Conservation (phyloP, 805 yeast species). For the Zygosaccharomyces siamensis region DNA sequence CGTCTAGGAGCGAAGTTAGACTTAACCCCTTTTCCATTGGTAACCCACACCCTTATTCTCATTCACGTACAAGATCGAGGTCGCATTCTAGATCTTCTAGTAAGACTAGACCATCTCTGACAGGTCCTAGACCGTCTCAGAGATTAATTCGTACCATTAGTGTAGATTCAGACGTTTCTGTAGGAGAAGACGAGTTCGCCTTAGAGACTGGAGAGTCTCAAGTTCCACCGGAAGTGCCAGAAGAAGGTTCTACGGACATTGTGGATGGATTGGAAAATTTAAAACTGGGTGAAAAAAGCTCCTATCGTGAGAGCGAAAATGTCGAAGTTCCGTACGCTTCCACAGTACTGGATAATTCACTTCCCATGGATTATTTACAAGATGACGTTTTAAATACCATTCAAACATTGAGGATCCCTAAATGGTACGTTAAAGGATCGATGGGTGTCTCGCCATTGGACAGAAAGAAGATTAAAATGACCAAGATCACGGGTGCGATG, state of each 20-base stretch:
- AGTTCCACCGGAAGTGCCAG: slow-evolving; percentile 7
- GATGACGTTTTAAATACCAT: slow-evolving; percentile 68
- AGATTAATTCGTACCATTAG: slow-evolving; percentile 30
- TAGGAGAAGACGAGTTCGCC: slow-evolving; percentile 8
- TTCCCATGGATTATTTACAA: slow-evolving; percentile 81
- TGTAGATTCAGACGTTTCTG: slow-evolving; percentile 20
- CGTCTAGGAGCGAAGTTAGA: slow-evolving; percentile 11
- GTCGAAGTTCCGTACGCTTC: slow-evolving; percentile 46
- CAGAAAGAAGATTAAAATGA: slow-evolving; percentile 46
- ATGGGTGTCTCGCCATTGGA: slow-evolving; percentile 27
- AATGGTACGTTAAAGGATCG: slow-evolving; percentile 62
- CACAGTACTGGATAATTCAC: slow-evolving; percentile 62
- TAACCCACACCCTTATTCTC: slow-evolving; percentile 8
- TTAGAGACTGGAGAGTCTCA: slow-evolving; percentile 7
- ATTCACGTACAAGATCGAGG: slow-evolving; percentile 21
- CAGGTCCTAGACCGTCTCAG: slow-evolving; percentile 27
- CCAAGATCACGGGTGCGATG: slow-evolving; percentile 84
- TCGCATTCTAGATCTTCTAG: slow-evolving; percentile 41
- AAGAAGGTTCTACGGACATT: slow-evolving; percentile 8
- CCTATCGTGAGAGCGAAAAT: slow-evolving; percentile 16
- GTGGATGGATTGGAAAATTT: slow-evolving; percentile 5
- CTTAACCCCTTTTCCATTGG: slow-evolving; percentile 12
- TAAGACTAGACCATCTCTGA: slow-evolving; percentile 33
- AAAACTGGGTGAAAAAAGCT: slow-evolving; percentile 1
- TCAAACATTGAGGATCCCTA: slow-evolving; percentile 60